A percentile compares a stretch with the other conserved stretches of the same genome.
Evolutionary conservation across 805 yeast genomes (phyloP).

Genomic region (Sugiyamaella qingdaonensis): DNA sequence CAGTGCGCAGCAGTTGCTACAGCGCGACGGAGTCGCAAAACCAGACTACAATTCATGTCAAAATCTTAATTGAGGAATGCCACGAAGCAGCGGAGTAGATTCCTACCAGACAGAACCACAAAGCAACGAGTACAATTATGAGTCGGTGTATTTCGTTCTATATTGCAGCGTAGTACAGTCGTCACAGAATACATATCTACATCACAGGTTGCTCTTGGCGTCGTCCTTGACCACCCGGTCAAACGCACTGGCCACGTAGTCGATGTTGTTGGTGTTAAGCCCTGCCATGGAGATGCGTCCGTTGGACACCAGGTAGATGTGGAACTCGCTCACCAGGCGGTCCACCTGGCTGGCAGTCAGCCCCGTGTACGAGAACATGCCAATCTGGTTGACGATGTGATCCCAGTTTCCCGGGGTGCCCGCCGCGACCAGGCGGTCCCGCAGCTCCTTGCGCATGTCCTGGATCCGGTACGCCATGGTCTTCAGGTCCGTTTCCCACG

Average conservation of each 20-base stretch:
- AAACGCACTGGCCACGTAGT: constrained; percentile 72
- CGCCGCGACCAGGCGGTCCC: constrained; percentile 54
- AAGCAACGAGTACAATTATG: no score
- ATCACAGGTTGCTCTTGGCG: not conserved
- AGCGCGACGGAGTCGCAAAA: no score
- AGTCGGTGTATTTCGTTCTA: not conserved
- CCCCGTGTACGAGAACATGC: constrained; percentile 97
- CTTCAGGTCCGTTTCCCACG: constrained; percentile 80
- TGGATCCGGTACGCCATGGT: constrained; percentile 84
- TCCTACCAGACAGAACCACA: no score
- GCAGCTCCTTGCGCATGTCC: constrained; percentile 69
- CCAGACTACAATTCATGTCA: no score
- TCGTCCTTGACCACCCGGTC: constrained; percentile 53
- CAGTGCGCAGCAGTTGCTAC: no score
- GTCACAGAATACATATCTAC: no score
- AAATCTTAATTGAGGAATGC: no score
- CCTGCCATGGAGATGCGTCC: constrained; percentile 97
- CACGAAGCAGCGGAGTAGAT: no score
- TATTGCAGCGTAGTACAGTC: not conserved
- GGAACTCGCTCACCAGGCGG: constrained; percentile 71
- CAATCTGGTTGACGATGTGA: constrained; percentile 85
- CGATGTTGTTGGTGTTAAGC: constrained; percentile 72
- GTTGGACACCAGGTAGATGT: constrained; percentile 70
- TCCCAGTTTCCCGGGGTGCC: constrained; percentile 89
- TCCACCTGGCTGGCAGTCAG: constrained; percentile 70